Evolutionary conservation across 306 rosid species (phyloP).

Genomic region (Cyamopsis tetragonoloba): DNA sequence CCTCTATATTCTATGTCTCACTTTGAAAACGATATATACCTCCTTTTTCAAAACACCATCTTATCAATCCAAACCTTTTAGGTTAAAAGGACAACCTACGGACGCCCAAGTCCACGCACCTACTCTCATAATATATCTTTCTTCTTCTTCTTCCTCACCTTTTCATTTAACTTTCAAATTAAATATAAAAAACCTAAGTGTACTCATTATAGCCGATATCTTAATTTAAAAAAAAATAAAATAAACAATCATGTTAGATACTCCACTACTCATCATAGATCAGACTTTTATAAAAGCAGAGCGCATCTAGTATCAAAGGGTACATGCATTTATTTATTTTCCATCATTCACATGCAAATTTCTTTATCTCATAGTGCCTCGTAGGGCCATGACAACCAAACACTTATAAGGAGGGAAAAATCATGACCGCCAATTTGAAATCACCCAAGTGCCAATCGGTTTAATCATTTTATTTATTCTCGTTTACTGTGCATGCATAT

Average conservation of each 20-base stretch:
- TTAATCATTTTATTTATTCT: too few species aligned
- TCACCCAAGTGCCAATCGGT: not conserved
- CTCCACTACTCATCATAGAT: conserved; percentile 24
- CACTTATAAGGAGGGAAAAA: conserved; percentile 44
- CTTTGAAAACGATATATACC: conserved; percentile 36
- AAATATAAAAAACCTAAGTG: conserved; percentile 24
- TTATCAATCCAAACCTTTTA: conserved; percentile 54
- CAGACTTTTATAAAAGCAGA: conserved; percentile 22
- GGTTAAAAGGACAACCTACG: conserved; percentile 64
- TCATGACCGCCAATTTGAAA: conserved; percentile 33
- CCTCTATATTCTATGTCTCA: conserved; percentile 34
- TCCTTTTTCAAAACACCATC: conserved; percentile 47
- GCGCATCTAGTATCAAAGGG: conserved; percentile 34
- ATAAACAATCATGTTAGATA: conserved; percentile 13
- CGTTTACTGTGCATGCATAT: not conserved
- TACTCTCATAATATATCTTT: conserved; percentile 16
- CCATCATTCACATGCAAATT: conserved; percentile 49
- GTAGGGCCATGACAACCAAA: conserved; percentile 36
- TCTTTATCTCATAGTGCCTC: conserved; percentile 32
- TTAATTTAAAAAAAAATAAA: too few species aligned
- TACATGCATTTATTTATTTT: conserved; percentile 40
- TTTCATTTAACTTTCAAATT: conserved; percentile 19
- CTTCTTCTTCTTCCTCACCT: conserved; percentile 25
- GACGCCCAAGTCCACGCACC: conserved; percentile 85
- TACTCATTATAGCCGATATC: conserved; percentile 25